Evolutionary conservation across 2,329 filamentous ascomycete genomes (phyloP).

Genomic region (Xylariaceae sp.): DNA sequence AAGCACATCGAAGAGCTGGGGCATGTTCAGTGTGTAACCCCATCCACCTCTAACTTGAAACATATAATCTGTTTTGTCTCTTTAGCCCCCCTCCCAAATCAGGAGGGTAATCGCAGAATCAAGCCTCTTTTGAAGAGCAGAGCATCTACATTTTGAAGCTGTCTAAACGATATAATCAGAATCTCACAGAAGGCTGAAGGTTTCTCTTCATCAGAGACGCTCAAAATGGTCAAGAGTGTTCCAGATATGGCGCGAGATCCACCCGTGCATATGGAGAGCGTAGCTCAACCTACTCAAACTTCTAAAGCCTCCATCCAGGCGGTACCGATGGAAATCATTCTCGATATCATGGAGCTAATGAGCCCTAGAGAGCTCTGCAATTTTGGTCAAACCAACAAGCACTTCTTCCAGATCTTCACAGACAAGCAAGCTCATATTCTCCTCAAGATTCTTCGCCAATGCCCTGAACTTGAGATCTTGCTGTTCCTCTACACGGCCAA

Average conservation of each 20-base stretch:
- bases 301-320: not conserved
- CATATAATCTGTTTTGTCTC: too few relatives aligned
- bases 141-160: not conserved
- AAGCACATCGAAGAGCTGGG: too few relatives aligned
- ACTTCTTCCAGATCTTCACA: conserved; percentile 49
- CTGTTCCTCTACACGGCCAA: conserved; percentile 54
- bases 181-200: too few relatives aligned
- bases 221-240: not conserved
- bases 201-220: too few relatives aligned
- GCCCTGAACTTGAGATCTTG: conserved; percentile 52
- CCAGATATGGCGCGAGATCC: conserved; percentile 5
- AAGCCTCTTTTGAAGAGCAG: not conserved
- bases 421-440: conserved; percentile 50
- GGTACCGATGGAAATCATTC: conserved; percentile 54
- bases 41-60: too few relatives aligned
- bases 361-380: conserved; percentile 49
- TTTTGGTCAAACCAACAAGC: conserved; percentile 46
- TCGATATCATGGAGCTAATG: conserved; percentile 55
- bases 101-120: not conserved
- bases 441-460: conserved; percentile 47
- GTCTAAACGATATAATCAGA: not conserved
- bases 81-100: too few relatives aligned
- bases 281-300: conserved; percentile 16
- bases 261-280: not conserved
- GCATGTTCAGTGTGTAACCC: too few relatives aligned